Conservation (phyloP, 352 stramenopile genomes). For the Pythium guiyangense region DNA sequence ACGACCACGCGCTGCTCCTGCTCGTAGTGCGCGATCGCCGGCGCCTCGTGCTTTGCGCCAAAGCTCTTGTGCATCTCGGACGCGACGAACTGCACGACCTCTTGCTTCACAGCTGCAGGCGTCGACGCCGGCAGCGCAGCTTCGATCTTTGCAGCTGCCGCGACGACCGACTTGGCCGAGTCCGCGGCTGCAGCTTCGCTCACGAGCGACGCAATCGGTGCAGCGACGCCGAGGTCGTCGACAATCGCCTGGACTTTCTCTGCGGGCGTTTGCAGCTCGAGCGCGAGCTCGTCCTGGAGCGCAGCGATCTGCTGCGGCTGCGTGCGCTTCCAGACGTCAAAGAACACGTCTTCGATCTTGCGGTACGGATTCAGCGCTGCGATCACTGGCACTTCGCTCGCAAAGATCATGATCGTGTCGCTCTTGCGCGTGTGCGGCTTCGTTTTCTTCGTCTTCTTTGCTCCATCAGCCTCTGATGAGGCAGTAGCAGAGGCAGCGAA, state of each 20-base stretch:
- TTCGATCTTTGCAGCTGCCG: conserved; percentile 39
- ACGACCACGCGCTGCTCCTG: conserved; percentile 47
- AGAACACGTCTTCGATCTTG: conserved; percentile 80
- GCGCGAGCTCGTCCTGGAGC: conserved; percentile 41
- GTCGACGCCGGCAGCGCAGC: conserved; percentile 41
- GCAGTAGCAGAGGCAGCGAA: neutral
- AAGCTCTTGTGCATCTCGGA: conserved; percentile 83
- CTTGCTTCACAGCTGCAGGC: conserved; percentile 40
- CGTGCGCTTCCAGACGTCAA: conserved; percentile 77
- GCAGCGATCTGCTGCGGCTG: conserved; percentile 50
- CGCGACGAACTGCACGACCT: conserved; percentile 70
- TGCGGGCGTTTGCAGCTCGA: conserved; percentile 40
- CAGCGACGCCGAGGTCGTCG: conserved; percentile 39
- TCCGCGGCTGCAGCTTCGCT: conserved; percentile 42
- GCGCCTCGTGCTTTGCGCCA: conserved; percentile 52
- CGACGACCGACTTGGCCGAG: conserved; percentile 34
- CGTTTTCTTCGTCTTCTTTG: conserved; percentile 5
- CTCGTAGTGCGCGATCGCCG: conserved; percentile 71
- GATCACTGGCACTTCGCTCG: conserved; percentile 83
- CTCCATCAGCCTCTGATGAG: conserved; percentile 1
- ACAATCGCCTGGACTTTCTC: conserved; percentile 59
- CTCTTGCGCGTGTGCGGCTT: neutral
- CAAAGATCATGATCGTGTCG: conserved; percentile 71
- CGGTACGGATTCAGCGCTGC: conserved; percentile 79
- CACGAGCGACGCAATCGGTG: conserved; percentile 55